Evolutionary conservation across 441 rosid species (phyloP).

Genomic region (Mallotus japonicus): DNA sequence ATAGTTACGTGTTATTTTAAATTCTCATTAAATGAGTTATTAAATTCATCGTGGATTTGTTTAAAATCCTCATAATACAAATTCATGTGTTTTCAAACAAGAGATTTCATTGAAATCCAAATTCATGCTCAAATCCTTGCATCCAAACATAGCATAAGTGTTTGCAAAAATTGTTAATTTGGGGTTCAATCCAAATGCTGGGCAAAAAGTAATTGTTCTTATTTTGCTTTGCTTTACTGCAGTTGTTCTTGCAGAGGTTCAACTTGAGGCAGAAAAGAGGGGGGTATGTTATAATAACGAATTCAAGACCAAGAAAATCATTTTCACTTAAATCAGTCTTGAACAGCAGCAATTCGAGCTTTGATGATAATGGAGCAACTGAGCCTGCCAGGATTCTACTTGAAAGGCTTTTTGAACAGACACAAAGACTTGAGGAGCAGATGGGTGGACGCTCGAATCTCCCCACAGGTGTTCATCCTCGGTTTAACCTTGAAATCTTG

Average conservation of each 20-base stretch:
- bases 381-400: constrained; percentile 57
- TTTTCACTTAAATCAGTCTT: constrained; percentile 38
- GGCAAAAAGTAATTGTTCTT: background rate
- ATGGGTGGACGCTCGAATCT: constrained; percentile 34
- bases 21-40: too few species aligned
- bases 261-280: constrained; percentile 38
- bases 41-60: too few species aligned
- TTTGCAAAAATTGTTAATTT: too few species aligned
- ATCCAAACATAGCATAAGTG: too few species aligned
- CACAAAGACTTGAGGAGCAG: constrained; percentile 57
- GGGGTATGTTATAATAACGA: constrained; percentile 18
- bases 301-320: constrained; percentile 23
- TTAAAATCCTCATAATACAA: too few species aligned
- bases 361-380: constrained; percentile 48
- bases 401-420: constrained; percentile 63
- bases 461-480: constrained; percentile 25
- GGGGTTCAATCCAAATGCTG: too few species aligned
- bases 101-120: too few species aligned
- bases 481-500: constrained; percentile 43
- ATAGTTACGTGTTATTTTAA: too few species aligned
- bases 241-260: constrained; percentile 37
- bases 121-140: too few species aligned
- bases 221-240: constrained; percentile 25
- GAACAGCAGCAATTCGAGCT: constrained; percentile 36
- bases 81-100: too few species aligned